Conservation (phyloP, 2,329 filamentous ascomycete genomes). For the Rhytidhysteron rufulum region DNA sequence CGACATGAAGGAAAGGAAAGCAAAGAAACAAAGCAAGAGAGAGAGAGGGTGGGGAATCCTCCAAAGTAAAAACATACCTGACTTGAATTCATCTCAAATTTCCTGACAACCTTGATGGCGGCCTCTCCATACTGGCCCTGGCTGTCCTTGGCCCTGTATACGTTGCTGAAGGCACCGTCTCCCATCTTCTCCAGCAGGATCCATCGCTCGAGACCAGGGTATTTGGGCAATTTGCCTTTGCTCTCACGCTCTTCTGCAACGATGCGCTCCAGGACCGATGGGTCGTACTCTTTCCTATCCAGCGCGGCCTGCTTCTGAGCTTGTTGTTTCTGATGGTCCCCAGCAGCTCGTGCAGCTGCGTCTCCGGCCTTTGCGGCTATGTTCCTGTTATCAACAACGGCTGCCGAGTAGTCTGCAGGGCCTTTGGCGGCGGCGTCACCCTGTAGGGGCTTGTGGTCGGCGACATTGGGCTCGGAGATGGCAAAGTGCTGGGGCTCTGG, state of each 20-base stretch:
- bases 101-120: constrained; percentile 97
- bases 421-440: constrained; percentile 48
- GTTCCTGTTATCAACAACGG: constrained; percentile 60
- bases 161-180: constrained; percentile 97
- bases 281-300: constrained; percentile 51
- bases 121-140: constrained; percentile 72
- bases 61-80: constrained; percentile 69
- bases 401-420: constrained; percentile 58
- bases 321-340: constrained; percentile 57
- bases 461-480: constrained; percentile 59
- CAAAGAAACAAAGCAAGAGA: constrained; percentile 26
- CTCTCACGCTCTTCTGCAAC: constrained; percentile 88
- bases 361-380: constrained; percentile 65
- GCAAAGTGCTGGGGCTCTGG: constrained; percentile 53
- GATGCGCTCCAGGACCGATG: constrained; percentile 72
- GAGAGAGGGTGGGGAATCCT: constrained; percentile 21
- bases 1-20: constrained; percentile 22
- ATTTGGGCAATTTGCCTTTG: constrained; percentile 79
- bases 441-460: constrained; percentile 53
- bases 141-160: constrained; percentile 81
- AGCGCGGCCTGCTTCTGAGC: constrained; percentile 45
- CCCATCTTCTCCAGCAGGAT: constrained; percentile 94
- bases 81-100: constrained; percentile 97
- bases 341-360: constrained; percentile 59
- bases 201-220: constrained; percentile 83